Base-by-base conservation (phyloP, 129 eudicot genomes). In the Arctium lappa region DNA sequence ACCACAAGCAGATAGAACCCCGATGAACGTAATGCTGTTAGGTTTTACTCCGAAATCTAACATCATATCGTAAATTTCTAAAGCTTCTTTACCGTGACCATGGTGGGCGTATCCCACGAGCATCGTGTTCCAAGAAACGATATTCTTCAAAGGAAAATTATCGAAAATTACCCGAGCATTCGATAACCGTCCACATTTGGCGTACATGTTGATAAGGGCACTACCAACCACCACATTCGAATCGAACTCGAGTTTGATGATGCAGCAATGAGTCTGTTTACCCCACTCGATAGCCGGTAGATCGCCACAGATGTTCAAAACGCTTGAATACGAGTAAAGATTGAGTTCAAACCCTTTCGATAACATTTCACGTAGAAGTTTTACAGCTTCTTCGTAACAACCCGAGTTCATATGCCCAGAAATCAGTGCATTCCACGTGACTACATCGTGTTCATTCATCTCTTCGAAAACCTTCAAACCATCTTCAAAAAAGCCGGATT, bases 281-380 rank as follows among this genome's bases (percentile, higher is more conserved):
- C 97, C 95, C 97, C 97, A 93, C 60, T 93, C 91, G 27, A 87
- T 70, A 73, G 92, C 92, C 0, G 95, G 95, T 29, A 93, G 53
- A 79, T 91, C 92, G 53, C 93, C 94, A 73, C 97, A 93, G 8
- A 91, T 85, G 89, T 84, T 86, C 69, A 93, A 91, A 86, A 93
- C 71, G 74, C 92, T 85, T 2, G 97, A 93, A 81, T 88, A 91
- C n/a, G 97, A 88, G 88, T 93, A 87, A 0, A 85, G 73, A 82
- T 83, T 89, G 15, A 86, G 92, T 4, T 81, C 92, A 75, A 81
- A 86, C 32, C 95, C 93, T 46, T 86, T 86, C 4, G 42, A 75
- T 53, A 89, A 60, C 97, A 93, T 93, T 9, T 77, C 34, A 13
- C 74, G 87, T 3, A 91, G 73, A 79, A 81, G 29, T 72, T 60